Evolutionary conservation across 2,329 filamentous ascomycete genomes (phyloP), one percentile per base, ranked within the genome.

Genomic region (Blastomyces gilchristii): DNA sequence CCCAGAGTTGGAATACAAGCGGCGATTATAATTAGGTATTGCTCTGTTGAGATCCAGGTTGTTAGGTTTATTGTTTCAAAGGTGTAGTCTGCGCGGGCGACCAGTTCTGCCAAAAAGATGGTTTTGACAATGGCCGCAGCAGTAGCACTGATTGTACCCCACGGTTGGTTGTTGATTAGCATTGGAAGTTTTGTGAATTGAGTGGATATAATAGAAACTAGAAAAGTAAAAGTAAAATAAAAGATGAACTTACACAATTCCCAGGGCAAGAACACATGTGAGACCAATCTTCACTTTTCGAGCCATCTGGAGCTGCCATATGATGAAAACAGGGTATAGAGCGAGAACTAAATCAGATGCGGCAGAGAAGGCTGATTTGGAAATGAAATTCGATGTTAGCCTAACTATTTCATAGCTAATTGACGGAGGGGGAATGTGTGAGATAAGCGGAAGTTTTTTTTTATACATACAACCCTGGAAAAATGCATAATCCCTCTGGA

Each of bases 21-120:
- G 7, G 63, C 64, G 50, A 66, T 64, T 56, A 66, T 63, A 25
- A 66, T 66, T 31, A 66, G n/a, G 31, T 66, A 66, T 61, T 66
- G 64, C 6, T 66, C 63, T 39, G 61, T 64, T 31, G 53, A 37
- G 11, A 63, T 56, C 61, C 63, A 64, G 9, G 62, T 52, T 34
- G 56, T 62, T 6, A 66, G 58, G 3, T 25, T 31, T 16, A 62
- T 45, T 7, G 60, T 66, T 39, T 61, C 53, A 22, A 63, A 66
- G 28, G 64, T 64, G 34, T 63, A 63, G 56, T 66, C 64, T 9
- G 34, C 41, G 47, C 63, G 49, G 1, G 58, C 62, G 22, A 61
- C 45, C 14, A 64, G 57, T 53, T 54, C 54, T 3, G 58, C 49
- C 37, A 64, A 39, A n/a, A 56, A 64, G 11, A 62, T 63, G 16